These are phyloP conservation scores for Angophora floribunda DNA, from an alignment of 345 rosid genomes.

Conservation along the genomic window DNA sequence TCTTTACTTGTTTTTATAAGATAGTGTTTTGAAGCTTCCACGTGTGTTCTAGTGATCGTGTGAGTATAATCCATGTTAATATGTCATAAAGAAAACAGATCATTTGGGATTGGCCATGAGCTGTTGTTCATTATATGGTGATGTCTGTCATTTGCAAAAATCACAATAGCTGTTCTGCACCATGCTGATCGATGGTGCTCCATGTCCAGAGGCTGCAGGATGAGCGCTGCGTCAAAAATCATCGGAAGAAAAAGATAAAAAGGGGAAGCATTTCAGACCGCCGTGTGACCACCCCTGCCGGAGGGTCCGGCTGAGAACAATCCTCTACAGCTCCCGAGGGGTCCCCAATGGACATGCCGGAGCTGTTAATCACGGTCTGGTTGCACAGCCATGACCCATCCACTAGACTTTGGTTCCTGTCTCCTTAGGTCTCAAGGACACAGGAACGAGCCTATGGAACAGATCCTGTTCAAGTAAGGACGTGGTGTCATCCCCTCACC, in stretches of 20 bases:
- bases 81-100: background rate
- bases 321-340: too few species aligned
- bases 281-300: background rate
- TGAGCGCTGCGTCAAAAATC: too few species aligned
- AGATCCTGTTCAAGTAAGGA: too few species aligned
- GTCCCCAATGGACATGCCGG: too few species aligned
- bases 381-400: too few species aligned
- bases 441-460: too few species aligned
- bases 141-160: background rate
- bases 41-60: background rate
- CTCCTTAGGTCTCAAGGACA: too few species aligned
- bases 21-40: background rate
- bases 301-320: background rate
- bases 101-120: background rate
- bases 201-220: constrained; percentile 5
- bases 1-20: background rate
- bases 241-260: too few species aligned
- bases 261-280: background rate
- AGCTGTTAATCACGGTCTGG: too few species aligned
- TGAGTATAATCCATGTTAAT: background rate
- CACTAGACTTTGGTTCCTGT: too few species aligned
- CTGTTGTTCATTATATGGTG: background rate
- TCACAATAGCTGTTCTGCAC: constrained; percentile 21
- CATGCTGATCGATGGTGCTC: constrained; percentile 10
- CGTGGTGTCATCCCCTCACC: too few species aligned